Conservation (phyloP, 1,139 yeast genomes). For the Kurtzmaniella quercitrusa region DNA sequence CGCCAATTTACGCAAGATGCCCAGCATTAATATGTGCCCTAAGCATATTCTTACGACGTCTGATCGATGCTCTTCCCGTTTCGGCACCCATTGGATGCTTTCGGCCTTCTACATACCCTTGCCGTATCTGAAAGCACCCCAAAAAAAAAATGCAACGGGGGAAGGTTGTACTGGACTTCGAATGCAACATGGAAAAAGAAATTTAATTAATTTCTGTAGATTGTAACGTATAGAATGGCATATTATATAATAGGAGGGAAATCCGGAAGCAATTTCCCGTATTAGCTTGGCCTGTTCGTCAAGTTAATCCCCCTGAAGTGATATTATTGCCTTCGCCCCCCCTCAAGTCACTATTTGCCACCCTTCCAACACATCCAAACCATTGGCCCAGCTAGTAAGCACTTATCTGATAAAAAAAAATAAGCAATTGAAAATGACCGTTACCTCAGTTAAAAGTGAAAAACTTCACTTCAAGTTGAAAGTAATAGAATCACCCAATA, state of each 20-base stretch:
- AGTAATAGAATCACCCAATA: slow-evolving; percentile 27
- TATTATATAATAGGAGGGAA: background rate
- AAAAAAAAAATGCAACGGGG: background rate
- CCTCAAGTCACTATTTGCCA: no score
- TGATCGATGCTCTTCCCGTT: background rate
- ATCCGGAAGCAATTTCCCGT: background rate
- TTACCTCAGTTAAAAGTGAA: background rate
- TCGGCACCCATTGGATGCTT: background rate
- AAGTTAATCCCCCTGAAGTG: background rate
- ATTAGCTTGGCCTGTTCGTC: background rate
- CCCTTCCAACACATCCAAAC: no score
- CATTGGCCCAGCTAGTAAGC: no score
- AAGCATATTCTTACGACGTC: no score
- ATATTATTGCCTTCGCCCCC: no score
- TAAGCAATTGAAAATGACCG: background rate
- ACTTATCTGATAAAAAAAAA: background rate
- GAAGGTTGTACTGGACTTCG: background rate
- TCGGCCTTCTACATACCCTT: background rate
- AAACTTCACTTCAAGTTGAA: slow-evolving; percentile 14
- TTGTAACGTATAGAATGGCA: background rate
- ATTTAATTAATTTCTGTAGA: background rate
- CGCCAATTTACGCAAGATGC: no score
- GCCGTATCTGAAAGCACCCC: background rate
- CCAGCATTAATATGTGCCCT: no score
- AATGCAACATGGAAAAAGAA: background rate